phyloP scores from a whole-genome alignment of 2,329 filamentous ascomycete species.

The Ophiobolus disseminans region DNA sequence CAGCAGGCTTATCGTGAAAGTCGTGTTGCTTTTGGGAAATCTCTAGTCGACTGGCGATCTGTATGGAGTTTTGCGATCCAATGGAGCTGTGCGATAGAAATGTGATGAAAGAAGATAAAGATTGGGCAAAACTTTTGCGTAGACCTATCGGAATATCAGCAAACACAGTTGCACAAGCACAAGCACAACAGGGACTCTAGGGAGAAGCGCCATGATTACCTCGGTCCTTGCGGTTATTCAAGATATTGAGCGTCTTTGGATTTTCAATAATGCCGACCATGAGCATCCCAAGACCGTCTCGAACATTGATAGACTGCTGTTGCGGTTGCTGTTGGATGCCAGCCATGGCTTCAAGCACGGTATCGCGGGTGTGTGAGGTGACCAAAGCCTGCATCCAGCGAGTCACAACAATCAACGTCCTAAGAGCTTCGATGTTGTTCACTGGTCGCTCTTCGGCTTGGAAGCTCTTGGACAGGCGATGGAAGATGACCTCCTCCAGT shows the following conservation, averaged over 20 bases:
- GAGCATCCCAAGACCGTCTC: conserved; percentile 69
- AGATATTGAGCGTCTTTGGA: conserved; percentile 59
- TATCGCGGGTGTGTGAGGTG: conserved; percentile 48
- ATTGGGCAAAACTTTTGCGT: conserved; percentile 41
- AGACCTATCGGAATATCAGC: conserved; percentile 26
- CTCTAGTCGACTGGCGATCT: conserved; percentile 49
- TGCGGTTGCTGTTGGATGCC: conserved; percentile 56
- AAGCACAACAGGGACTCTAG: too few relatives aligned
- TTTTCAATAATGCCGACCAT: conserved; percentile 69
- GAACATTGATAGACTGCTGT: conserved; percentile 66
- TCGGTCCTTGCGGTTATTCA: conserved; percentile 63
- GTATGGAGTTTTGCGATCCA: conserved; percentile 60
- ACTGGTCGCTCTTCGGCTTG: conserved; percentile 41
- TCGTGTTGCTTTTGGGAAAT: conserved; percentile 51
- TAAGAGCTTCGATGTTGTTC: conserved; percentile 38
- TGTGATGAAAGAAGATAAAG: conserved; percentile 42
- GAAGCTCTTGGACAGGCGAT: conserved; percentile 46
- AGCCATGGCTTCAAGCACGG: conserved; percentile 49
- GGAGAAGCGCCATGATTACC: too few relatives aligned
- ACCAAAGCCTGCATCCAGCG: conserved; percentile 51
- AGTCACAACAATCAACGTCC: conserved; percentile 39
- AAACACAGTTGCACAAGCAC: too few relatives aligned
- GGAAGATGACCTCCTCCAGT: conserved; percentile 48
- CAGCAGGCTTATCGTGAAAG: conserved; percentile 53
- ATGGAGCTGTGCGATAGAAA: conserved; percentile 63